Evolutionary conservation across 805 yeast genomes (phyloP).

Genomic region (Crinitomyces ghanaensis): DNA sequence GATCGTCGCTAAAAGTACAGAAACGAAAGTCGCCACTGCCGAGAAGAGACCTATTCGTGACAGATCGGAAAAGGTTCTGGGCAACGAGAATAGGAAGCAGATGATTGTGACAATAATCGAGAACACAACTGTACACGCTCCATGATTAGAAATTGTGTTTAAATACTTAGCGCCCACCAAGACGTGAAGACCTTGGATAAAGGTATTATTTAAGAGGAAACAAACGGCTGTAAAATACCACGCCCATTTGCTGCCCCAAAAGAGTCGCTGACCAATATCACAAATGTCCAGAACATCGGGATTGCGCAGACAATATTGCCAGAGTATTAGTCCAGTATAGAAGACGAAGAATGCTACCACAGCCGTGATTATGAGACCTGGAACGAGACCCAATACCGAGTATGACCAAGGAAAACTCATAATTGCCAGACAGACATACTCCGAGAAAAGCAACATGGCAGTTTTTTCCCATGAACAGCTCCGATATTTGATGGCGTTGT

Average conservation of each 20-base stretch:
- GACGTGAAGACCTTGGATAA: slow-evolving; percentile 49
- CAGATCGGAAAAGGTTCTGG: slow-evolving; percentile 45
- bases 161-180: slow-evolving; percentile 49
- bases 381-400: slow-evolving; percentile 46
- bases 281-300: slow-evolving; percentile 44
- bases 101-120: slow-evolving; percentile 38
- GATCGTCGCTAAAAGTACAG: slow-evolving; percentile 40
- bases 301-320: slow-evolving; percentile 42
- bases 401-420: slow-evolving; percentile 60
- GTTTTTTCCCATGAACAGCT: slow-evolving; percentile 49
- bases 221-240: slow-evolving; percentile 49
- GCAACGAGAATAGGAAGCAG: slow-evolving; percentile 42
- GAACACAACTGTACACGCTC: slow-evolving; percentile 42
- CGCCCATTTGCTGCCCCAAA: slow-evolving; percentile 39
- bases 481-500: slow-evolving; percentile 33
- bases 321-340: slow-evolving; percentile 45
- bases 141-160: slow-evolving; percentile 41
- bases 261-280: slow-evolving; percentile 47
- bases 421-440: slow-evolving; percentile 50
- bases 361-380: slow-evolving; percentile 44
- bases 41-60: slow-evolving; percentile 41
- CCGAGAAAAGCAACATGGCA: slow-evolving; percentile 48
- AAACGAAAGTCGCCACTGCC: slow-evolving; percentile 46
- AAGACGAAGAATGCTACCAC: slow-evolving; percentile 40
- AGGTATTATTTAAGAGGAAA: slow-evolving; percentile 42